These are phyloP conservation scores for Guyanaporus albipodus DNA, from an alignment of 768 basidiomycete genomes.

Conservation along the genomic window DNA sequence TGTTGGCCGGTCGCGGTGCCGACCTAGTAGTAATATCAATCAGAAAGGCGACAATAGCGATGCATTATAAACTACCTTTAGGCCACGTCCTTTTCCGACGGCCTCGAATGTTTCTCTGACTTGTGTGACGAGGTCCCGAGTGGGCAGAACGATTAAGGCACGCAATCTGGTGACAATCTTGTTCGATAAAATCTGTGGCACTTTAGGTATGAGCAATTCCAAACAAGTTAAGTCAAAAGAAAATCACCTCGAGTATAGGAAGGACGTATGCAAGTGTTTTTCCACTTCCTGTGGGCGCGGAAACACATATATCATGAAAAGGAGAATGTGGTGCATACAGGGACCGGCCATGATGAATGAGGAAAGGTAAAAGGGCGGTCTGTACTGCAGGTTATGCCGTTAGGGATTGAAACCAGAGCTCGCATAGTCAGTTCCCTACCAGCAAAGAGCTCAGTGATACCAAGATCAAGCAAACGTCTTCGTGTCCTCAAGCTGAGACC, in stretches of 20 bases:
- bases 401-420: conserved; percentile 4
- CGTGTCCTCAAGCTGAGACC: conserved; percentile 58
- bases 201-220: background rate
- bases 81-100: conserved; percentile 75
- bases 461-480: conserved; percentile 65
- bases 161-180: conserved; percentile 80
- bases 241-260: conserved; percentile 79
- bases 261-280: conserved; percentile 97
- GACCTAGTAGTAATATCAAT: conserved; percentile 38
- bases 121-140: conserved; percentile 88
- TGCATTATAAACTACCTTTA: conserved; percentile 54
- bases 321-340: conserved; percentile 65
- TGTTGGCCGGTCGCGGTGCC: conserved; percentile 91
- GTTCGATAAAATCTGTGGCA: conserved; percentile 57
- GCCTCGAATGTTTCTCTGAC: conserved; percentile 91
- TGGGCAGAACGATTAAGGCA: conserved; percentile 88
- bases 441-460: conserved; percentile 85
- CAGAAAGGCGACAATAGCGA: background rate
- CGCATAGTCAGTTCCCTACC: conserved; percentile 44
- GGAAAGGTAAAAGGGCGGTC: conserved; percentile 78
- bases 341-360: conserved; percentile 49
- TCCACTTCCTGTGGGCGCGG: conserved; percentile 96
- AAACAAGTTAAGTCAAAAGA: background rate
- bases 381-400: conserved; percentile 58
- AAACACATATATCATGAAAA: conserved; percentile 84